Evolutionary conservation across 2,329 filamentous ascomycete genomes (phyloP).

Genomic region (Phaeosphaeriaceae sp.): DNA sequence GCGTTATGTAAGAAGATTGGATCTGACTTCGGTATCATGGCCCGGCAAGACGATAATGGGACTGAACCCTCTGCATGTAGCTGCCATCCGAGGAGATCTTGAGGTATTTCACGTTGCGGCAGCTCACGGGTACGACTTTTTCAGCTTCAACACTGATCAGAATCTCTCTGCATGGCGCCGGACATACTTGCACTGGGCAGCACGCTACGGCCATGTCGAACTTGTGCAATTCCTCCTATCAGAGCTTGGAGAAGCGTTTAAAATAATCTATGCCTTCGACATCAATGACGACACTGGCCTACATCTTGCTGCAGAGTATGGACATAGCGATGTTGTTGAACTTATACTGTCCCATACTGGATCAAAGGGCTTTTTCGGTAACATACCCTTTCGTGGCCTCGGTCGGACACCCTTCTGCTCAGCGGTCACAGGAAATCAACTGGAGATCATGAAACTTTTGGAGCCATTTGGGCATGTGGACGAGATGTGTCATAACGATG

Average conservation of each 20-base stretch:
- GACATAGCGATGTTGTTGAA: neutral
- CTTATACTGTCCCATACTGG: neutral
- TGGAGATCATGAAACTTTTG: neutral
- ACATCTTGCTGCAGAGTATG: neutral
- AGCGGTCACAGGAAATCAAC: neutral
- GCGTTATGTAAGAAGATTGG: neutral
- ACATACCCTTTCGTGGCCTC: neutral
- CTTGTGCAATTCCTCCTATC: neutral
- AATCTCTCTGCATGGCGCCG: neutral
- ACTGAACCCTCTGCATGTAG: neutral
- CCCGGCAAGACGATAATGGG: neutral
- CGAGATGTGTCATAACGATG: neutral
- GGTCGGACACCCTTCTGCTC: neutral
- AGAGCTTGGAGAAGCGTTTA: neutral
- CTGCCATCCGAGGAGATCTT: neutral
- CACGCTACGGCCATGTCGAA: constrained; percentile 1
- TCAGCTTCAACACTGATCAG: too few species aligned
- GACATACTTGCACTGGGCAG: constrained; percentile 4
- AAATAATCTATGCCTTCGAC: neutral
- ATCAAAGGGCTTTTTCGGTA: neutral
- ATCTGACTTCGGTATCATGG: neutral
- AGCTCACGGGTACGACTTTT: neutral
- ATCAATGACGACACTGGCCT: neutral
- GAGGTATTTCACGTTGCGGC: neutral
- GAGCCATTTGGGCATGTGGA: neutral